Evolutionary conservation across 1,284 basidiomycete genomes (phyloP).

Genomic region (Melampsora larici-populina): DNA sequence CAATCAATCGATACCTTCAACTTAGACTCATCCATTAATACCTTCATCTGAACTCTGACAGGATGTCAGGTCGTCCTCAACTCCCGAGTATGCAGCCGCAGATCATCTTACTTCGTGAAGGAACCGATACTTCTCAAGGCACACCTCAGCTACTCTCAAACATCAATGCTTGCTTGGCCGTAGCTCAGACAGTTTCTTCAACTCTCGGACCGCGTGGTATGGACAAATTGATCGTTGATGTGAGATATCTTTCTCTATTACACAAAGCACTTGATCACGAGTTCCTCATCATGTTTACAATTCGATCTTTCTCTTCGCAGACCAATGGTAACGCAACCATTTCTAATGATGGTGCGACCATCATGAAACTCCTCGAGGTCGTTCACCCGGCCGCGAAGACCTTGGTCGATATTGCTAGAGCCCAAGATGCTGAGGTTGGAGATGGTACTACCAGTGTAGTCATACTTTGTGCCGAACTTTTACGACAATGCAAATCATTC

Average conservation of each 20-base stretch:
- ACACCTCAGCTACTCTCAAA: conserved; percentile 90
- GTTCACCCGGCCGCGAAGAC: conserved; percentile 95
- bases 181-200: conserved; percentile 81
- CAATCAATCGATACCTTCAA: too few species aligned
- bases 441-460: conserved; percentile 97
- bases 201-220: conserved; percentile 98
- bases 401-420: conserved; percentile 93
- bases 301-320: conserved; percentile 1
- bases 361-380: conserved; percentile 93
- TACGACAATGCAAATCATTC: conserved; percentile 86
- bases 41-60: not conserved
- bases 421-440: conserved; percentile 96
- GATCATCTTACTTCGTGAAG: conserved; percentile 60
- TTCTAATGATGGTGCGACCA: conserved; percentile 94
- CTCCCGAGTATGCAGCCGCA: conserved; percentile 42
- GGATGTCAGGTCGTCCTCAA: conserved; percentile 35
- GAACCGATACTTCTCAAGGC: conserved; percentile 95
- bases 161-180: conserved; percentile 88
- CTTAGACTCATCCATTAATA: too few species aligned
- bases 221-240: conserved; percentile 76
- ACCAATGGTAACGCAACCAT: conserved; percentile 93
- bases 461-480: conserved; percentile 84
- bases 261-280: conserved; percentile 54
- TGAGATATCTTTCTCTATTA: conserved; percentile 15
- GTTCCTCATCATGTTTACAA: conserved; percentile 48